A percentile compares a stretch with the other conserved stretches of the same genome.
Evolutionary conservation across 2,329 filamentous ascomycete genomes (phyloP).

Genomic region (Diatrype stigma): DNA sequence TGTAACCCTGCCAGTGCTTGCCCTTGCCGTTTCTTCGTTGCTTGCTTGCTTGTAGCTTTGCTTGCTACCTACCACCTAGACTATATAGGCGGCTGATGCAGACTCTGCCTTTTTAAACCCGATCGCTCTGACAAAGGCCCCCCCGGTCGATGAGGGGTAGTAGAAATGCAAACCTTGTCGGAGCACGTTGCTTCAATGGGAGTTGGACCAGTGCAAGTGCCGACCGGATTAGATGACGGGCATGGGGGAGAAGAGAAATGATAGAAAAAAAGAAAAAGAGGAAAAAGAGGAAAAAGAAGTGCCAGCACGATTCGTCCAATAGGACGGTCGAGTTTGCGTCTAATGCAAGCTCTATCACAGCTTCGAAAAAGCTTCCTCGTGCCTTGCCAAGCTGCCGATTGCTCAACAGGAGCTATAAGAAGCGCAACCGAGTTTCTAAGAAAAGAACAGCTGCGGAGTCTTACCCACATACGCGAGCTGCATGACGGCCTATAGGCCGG

Average conservation of each 20-base stretch:
- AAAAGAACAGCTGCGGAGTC: background rate
- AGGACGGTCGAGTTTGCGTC: background rate
- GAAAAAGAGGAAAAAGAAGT: background rate
- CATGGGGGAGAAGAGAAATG: background rate
- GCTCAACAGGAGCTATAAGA: background rate
- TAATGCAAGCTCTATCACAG: constrained; percentile 1
- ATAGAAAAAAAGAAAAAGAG: background rate
- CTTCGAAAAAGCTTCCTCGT: background rate
- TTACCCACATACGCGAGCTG: constrained; percentile 1
- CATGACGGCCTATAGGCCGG: constrained; percentile 3
- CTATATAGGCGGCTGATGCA: background rate
- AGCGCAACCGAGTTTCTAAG: background rate
- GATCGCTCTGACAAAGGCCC: background rate
- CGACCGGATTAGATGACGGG: background rate
- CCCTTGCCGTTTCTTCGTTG: background rate
- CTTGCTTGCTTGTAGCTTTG: too few relatives aligned
- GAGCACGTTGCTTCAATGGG: background rate
- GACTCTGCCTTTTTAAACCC: background rate
- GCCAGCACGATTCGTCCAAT: background rate
- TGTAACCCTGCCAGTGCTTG: background rate
- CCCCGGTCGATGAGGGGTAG: background rate
- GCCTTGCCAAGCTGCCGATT: background rate
- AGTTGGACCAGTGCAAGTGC: background rate
- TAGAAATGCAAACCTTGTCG: background rate
- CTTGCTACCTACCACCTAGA: too few relatives aligned